Base-by-base conservation (phyloP, 1,284 basidiomycete genomes). In the Melanopsichium pennsylvanicum region DNA sequence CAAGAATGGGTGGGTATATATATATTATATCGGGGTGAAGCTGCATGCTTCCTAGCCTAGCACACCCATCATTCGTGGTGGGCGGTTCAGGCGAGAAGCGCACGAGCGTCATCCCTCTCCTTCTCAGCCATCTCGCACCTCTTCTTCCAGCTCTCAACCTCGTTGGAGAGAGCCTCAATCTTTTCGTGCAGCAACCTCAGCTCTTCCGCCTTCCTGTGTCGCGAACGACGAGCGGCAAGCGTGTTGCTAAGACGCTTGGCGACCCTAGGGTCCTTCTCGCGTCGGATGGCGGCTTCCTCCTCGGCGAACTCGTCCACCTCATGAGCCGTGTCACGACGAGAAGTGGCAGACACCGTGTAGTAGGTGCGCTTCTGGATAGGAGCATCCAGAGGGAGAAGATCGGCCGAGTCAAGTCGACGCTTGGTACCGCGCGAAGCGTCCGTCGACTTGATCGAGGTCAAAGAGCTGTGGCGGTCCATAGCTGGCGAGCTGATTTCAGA, bases 231-330 rank as follows among this genome's bases (percentile, higher is more conserved):
- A 12, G 79, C 79, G 29, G 78, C 78, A 11, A 81, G 60, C 32
- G 79, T 81, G 73, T 81, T 81, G 43, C 60, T 69, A n/a, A 79
- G 68, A 39, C 79, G 76, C 72, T 81, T 81, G 44, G 75, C 72
- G 21, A 68, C 61, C 31, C 72, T 70, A 23, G 78, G 67, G 38
- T 77, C 75, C 59, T 70, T 62, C 23, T 72, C 72, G 34, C 62
- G 63, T 36, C 62, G 63, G 39, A 63, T 68, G 10, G 68, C 70
- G 10, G 60, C 62, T 51, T 64, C 64, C 37, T 66, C 71, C 18
- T 48, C 66, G 27, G 63, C 51, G 37, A 64, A 66, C 48, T 55
- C 49, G 39, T 69, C 66, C 15, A 42, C 37, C 26, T 66, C 59
- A 29, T 7, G 40, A 13, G 37, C 36, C 23, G 63, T 72, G 61